Conservation (phyloP, 2,329 filamentous ascomycete genomes). For the Thielaviopsis musarum region DNA sequence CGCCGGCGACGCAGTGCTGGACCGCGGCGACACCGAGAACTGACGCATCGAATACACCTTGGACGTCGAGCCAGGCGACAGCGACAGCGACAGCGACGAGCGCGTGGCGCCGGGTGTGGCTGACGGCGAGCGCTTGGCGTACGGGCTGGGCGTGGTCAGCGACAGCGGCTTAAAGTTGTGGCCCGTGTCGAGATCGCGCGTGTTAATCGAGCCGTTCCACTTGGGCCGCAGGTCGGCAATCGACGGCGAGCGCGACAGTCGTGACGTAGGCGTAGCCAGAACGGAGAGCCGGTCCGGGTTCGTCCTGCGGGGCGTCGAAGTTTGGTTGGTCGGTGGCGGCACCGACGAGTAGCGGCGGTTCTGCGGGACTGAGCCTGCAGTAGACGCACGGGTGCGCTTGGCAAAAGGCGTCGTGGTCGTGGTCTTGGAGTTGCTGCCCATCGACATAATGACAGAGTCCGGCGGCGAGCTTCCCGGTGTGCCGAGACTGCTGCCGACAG, state of each 20-base stretch:
- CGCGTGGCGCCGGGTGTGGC: constrained; percentile 21
- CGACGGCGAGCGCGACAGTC: constrained; percentile 27
- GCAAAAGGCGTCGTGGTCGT: constrained; percentile 27
- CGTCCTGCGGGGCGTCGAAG: constrained; percentile 25
- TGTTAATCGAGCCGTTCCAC: constrained; percentile 56
- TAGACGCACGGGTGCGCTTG: constrained; percentile 31
- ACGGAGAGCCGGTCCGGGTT: constrained; percentile 29
- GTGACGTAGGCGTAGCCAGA: constrained; percentile 31
- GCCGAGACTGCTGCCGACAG: constrained; percentile 46
- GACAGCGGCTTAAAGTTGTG: constrained; percentile 50
- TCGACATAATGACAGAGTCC: constrained; percentile 44
- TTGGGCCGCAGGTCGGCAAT: constrained; percentile 42
- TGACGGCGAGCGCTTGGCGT: constrained; percentile 29
- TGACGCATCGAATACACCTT: constrained; percentile 33
- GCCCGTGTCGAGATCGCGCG: constrained; percentile 44
- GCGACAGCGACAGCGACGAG: constrained; percentile 26
- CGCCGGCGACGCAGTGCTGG: constrained; percentile 30
- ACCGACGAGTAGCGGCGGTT: constrained; percentile 31
- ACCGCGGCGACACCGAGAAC: constrained; percentile 24
- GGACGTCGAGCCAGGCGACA: constrained; percentile 23
- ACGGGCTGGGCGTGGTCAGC: constrained; percentile 42
- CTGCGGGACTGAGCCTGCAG: constrained; percentile 23
- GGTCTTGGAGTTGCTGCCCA: constrained; percentile 29
- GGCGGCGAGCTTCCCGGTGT: constrained; percentile 53
- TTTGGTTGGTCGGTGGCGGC: constrained; percentile 23